These are phyloP conservation scores for Microascus cirrosus DNA, from an alignment of 2,329 filamentous ascomycete genomes.

Conservation along the genomic window DNA sequence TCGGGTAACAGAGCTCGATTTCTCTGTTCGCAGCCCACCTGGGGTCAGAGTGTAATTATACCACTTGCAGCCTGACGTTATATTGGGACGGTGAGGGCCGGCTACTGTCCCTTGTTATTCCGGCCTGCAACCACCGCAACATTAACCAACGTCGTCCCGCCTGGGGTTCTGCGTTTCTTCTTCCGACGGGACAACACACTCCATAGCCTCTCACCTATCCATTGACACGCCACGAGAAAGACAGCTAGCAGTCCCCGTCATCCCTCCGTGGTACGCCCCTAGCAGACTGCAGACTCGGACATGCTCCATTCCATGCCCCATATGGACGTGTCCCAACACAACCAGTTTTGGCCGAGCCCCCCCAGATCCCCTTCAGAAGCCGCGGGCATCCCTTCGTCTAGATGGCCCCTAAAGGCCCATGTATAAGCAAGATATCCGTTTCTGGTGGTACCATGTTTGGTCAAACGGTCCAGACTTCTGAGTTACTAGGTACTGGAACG, in stretches of 20 bases:
- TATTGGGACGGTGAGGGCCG: too few relatives aligned
- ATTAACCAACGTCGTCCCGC: too few relatives aligned
- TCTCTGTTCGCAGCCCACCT: too few relatives aligned
- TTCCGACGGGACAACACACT: too few relatives aligned
- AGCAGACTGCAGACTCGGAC: background rate
- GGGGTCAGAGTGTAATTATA: too few relatives aligned
- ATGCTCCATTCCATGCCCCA: background rate
- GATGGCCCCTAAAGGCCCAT: constrained; percentile 21
- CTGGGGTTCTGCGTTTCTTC: too few relatives aligned
- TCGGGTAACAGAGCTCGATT: too few relatives aligned
- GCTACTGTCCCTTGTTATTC: too few relatives aligned
- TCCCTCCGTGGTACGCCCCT: background rate
- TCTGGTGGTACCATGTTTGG: constrained; percentile 11
- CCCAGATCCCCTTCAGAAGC: constrained; percentile 9
- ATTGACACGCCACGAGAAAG: too few relatives aligned
- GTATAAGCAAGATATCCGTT: constrained; percentile 26
- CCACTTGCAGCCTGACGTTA: too few relatives aligned
- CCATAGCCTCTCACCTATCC: too few relatives aligned
- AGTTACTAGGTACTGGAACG: constrained; percentile 33
- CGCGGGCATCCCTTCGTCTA: constrained; percentile 20
- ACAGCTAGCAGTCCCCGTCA: background rate
- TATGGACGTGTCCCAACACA: constrained; percentile 7
- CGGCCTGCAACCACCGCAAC: too few relatives aligned
- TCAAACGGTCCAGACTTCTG: constrained; percentile 15
- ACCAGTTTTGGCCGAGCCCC: constrained; percentile 2